Conservation (phyloP, 2,329 filamentous ascomycete species). For the Coccinonectria pachysandricola region DNA sequence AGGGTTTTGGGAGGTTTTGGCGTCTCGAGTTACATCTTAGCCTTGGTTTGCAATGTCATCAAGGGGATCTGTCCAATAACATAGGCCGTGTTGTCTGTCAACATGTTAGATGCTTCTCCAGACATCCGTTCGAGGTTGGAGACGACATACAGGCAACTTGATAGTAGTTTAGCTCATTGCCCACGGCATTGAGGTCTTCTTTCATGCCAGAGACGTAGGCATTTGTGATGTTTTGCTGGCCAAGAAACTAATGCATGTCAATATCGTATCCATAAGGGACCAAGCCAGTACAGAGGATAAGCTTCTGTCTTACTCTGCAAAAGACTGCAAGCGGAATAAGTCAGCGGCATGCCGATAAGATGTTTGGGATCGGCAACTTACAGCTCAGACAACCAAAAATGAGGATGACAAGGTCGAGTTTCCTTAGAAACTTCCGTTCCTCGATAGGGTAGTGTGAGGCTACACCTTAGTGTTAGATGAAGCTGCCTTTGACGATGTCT, state of each 20-base stretch:
- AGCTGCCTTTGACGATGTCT: constrained; percentile 1
- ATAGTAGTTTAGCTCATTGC: constrained; percentile 21
- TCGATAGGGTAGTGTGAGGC: constrained; percentile 16
- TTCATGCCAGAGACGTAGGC: constrained; percentile 29
- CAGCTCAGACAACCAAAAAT: constrained; percentile 15
- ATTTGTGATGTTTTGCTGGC: constrained; percentile 20
- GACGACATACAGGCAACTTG: constrained; percentile 12
- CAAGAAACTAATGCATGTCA: constrained; percentile 2
- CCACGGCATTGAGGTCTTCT: constrained; percentile 20
- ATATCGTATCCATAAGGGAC: background rate
- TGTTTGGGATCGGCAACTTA: constrained; percentile 5
- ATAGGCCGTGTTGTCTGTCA: constrained; percentile 12
- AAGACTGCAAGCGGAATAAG: constrained; percentile 1
- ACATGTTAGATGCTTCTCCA: no score
- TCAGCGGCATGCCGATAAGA: background rate
- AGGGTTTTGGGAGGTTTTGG: no score
- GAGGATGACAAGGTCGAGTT: constrained; percentile 17
- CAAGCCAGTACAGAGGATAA: no score
- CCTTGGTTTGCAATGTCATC: constrained; percentile 19
- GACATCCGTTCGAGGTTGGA: no score
- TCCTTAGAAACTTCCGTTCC: constrained; percentile 16
- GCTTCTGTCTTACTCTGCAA: background rate
- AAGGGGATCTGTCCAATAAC: constrained; percentile 17
- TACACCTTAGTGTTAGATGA: constrained; percentile 4
- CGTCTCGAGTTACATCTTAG: constrained; percentile 10